Base-by-base conservation (phyloP, 345 rosid species). In the Turritis glabra region DNA sequence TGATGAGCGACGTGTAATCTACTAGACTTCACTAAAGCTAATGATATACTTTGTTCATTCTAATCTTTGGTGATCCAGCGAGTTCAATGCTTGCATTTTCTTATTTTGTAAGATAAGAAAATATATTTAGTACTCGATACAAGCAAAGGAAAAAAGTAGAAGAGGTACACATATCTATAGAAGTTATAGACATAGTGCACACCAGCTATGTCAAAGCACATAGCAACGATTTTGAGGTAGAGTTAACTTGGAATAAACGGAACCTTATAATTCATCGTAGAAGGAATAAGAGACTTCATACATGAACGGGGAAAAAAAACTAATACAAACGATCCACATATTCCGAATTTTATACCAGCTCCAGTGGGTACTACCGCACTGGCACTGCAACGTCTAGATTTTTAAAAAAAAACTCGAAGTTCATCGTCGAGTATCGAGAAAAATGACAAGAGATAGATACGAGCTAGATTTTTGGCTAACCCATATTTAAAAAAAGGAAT, bases 341-440 rank as follows among this genome's bases (percentile, higher is more conserved):
- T 8, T 35, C 58, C 17, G 46, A 22, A 8, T 47, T 10, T 56
- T 56, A 48, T 37, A 58, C 67, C 48, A 3, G 35, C 19, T 46
- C 11, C 27, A 33, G 0, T 23, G 18, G 14, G n/a, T n/a, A n/a
- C n/a, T n/a, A n/a, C n/a, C n/a, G n/a, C 5, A 47, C 9, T 26
- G 25, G 9, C 3, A 56, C 9, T 26, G 33, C 5, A 75, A 59
- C 27, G 13, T 59, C 47, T 67, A 59, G 63, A 19, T 35, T 26
- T 4, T 8, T 3, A 14, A 22, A 17, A 67, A 67, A 76, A 61
- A 69, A 61, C 64, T 52, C 64, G 64, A 76, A 68, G 2, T 38
- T 60, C 57, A 32, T 18, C 50, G 70, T 69, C 69, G 69, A 76
- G 64, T 76, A 70, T 18, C 32, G 27, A 29, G 58, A 62, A 76